These are phyloP conservation scores for Trichocladium uniseriatum DNA, from an alignment of 495 filamentous ascomycete species.

Conservation along the genomic window DNA sequence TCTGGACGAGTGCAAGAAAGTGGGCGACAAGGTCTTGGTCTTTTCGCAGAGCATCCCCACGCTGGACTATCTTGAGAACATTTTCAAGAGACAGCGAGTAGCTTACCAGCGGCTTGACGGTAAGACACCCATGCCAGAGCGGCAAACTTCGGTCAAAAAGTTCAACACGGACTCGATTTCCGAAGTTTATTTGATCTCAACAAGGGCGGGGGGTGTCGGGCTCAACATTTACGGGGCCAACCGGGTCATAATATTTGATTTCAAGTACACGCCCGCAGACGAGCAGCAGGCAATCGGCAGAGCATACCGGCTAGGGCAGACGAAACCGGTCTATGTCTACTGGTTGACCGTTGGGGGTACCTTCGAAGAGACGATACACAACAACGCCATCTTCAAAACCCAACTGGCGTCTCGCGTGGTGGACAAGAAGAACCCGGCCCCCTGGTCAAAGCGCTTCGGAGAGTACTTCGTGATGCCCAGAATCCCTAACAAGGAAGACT, in stretches of 20 bases:
- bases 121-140: constrained; percentile 36
- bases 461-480: constrained; percentile 53
- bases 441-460: constrained; percentile 41
- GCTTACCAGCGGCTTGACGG: constrained; percentile 59
- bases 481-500: constrained; percentile 41
- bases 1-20: constrained; percentile 47
- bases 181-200: constrained; percentile 70
- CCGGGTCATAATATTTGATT: constrained; percentile 81
- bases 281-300: constrained; percentile 87
- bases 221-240: constrained; percentile 82
- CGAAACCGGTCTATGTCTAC: constrained; percentile 79
- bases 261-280: constrained; percentile 65
- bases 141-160: constrained; percentile 51
- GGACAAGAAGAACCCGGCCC: constrained; percentile 66
- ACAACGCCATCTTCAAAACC: constrained; percentile 67
- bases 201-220: constrained; percentile 68
- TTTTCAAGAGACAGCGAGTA: constrained; percentile 38
- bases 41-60: constrained; percentile 69
- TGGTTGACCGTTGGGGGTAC: constrained; percentile 74
- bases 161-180: constrained; percentile 49
- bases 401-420: constrained; percentile 72
- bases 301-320: constrained; percentile 79
- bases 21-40: constrained; percentile 65
- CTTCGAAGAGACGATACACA: constrained; percentile 62
- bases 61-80: constrained; percentile 55